A percentile compares a stretch with the other conserved stretches of the same genome.
phyloP scores from a whole-genome alignment of 2,329 filamentous ascomycete species.

The Elsinoe arachidis region DNA sequence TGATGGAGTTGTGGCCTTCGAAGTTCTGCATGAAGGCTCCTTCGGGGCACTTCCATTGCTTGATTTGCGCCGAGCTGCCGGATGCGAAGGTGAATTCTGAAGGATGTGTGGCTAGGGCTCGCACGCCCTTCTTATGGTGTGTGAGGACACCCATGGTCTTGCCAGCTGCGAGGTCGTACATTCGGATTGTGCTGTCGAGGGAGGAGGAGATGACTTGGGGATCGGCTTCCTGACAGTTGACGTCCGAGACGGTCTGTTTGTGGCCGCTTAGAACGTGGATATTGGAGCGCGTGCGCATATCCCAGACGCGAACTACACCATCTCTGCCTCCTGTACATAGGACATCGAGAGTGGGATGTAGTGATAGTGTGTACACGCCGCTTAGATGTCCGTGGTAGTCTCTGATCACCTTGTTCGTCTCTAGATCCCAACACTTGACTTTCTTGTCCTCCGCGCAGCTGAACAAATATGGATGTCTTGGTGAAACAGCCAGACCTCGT shows the following conservation, averaged over 20 bases:
- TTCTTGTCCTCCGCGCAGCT: conserved; percentile 98
- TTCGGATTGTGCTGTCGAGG: conserved; percentile 77
- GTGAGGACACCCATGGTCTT: conserved; percentile 95
- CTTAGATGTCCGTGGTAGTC: conserved; percentile 96
- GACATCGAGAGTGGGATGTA: conserved; percentile 94
- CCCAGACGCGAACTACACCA: conserved; percentile 92
- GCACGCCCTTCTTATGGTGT: conserved; percentile 96
- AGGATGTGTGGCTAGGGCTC: conserved; percentile 75
- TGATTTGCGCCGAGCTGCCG: conserved; percentile 86
- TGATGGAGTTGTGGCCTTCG: conserved; percentile 89
- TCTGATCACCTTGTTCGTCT: conserved; percentile 98
- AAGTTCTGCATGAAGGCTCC: conserved; percentile 99
- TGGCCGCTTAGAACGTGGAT: conserved; percentile 89
- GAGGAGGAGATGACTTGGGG: conserved; percentile 93
- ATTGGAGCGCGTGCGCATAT: conserved; percentile 94
- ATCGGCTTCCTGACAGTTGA: conserved; percentile 91
- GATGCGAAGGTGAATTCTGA: conserved; percentile 94
- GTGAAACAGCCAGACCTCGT: conserved; percentile 82
- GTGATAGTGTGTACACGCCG: conserved; percentile 82
- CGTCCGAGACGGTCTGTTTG: conserved; percentile 77
- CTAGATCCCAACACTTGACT: conserved; percentile 99
- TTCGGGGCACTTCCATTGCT: conserved; percentile 98
- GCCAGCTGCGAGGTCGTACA: conserved; percentile 94
- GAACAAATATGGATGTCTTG: conserved; percentile 91
- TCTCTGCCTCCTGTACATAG: conserved; percentile 91